Evolutionary conservation across 2,329 filamentous ascomycete species (phyloP).

Genomic region (Aspergillus sp.): DNA sequence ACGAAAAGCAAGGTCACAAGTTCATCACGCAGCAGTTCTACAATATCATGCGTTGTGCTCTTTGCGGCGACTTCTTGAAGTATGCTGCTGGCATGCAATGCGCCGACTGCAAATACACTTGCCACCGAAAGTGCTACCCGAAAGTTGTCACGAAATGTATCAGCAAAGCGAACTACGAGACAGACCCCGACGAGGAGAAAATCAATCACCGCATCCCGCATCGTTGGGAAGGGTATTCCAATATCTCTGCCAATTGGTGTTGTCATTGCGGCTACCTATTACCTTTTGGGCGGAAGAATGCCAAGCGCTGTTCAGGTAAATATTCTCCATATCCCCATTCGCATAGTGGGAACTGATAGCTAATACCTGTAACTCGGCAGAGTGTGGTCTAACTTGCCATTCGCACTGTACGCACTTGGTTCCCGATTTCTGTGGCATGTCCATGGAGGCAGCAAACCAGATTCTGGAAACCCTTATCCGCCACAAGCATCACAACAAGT

Average conservation of each 20-base stretch:
- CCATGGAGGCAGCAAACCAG: slow-evolving; percentile 93
- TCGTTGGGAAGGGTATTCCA: slow-evolving; percentile 93
- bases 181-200: slow-evolving; percentile 97
- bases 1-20: slow-evolving; percentile 99
- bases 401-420: slow-evolving; percentile 90
- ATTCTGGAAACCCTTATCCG: slow-evolving; percentile 84
- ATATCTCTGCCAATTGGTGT: slow-evolving; percentile 98
- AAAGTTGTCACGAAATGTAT: slow-evolving; percentile 99
- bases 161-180: slow-evolving; percentile 98
- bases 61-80: slow-evolving; percentile 97
- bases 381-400: slow-evolving; percentile 91
- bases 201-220: slow-evolving; percentile 99
- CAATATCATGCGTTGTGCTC: slow-evolving; percentile 99
- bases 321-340: not conserved
- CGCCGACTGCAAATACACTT: slow-evolving; percentile 99
- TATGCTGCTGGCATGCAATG: slow-evolving; percentile 99
- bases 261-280: slow-evolving; percentile 97
- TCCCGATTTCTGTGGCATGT: slow-evolving; percentile 98
- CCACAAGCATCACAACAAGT: slow-evolving; percentile 70
- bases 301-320: slow-evolving; percentile 82
- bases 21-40: slow-evolving; percentile 99
- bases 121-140: slow-evolving; percentile 94
- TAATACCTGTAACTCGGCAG: slow-evolving; percentile 42
- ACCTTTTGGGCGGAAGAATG: slow-evolving; percentile 92
- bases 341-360: not conserved